phyloP scores from a whole-genome alignment of 2,329 filamentous ascomycete species.

The Diplodia corticola region DNA sequence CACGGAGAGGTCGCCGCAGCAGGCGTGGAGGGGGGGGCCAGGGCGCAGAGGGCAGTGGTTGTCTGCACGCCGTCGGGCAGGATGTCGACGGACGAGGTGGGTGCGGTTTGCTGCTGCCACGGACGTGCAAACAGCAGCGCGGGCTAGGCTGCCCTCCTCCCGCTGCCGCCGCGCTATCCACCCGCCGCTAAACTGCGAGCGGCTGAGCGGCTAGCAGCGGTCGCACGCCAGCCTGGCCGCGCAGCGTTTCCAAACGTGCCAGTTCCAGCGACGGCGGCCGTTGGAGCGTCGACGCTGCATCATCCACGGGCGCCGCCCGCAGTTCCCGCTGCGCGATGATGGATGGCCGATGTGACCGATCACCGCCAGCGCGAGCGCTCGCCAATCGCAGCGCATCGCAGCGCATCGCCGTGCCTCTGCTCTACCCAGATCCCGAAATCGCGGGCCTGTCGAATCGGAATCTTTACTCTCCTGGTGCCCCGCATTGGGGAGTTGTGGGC shows the following conservation, averaged over 20 bases:
- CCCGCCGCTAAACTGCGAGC: slow-evolving; percentile 1
- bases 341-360: slow-evolving; percentile 4
- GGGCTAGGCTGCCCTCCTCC: slow-evolving; percentile 1
- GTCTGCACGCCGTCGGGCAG: neutral
- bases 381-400: slow-evolving; percentile 8
- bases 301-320: neutral
- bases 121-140: neutral
- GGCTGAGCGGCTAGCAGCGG: neutral
- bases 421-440: neutral
- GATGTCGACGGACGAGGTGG: neutral
- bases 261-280: neutral
- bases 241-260: slow-evolving; percentile 9
- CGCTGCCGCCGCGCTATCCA: neutral
- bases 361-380: neutral
- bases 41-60: neutral
- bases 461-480: slow-evolving; percentile 21
- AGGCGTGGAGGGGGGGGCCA: neutral
- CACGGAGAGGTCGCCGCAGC: neutral
- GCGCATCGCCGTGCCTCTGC: neutral
- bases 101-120: no score
- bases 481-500: neutral
- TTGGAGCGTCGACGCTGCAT: neutral
- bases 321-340: neutral
- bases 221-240: neutral
- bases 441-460: slow-evolving; percentile 12